These are phyloP conservation scores for Prunus yedoensis DNA, from an alignment of 331 rosid species.

Conservation along the genomic window DNA sequence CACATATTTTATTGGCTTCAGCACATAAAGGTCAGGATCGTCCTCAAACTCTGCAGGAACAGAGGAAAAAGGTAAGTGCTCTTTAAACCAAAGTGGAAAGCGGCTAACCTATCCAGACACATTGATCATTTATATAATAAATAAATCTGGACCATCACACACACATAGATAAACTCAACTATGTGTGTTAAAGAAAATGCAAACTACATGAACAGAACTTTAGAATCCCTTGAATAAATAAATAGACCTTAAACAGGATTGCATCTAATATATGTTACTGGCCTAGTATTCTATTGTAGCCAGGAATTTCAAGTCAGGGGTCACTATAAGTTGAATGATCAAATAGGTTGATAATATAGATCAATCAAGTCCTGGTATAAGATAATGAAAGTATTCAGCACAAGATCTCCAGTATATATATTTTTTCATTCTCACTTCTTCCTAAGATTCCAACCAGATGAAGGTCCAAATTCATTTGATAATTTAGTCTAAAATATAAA, in stretches of 20 bases:
- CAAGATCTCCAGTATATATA: neutral
- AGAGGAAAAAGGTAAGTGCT: constrained; percentile 2
- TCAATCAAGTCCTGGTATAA: neutral
- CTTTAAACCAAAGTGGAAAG: neutral
- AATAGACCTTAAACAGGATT: neutral
- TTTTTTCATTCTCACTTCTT: neutral
- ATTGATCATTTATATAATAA: neutral
- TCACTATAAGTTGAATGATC: neutral
- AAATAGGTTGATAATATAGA: neutral
- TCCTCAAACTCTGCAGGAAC: constrained; percentile 77
- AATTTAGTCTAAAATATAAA: neutral
- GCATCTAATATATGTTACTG: neutral
- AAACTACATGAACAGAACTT: neutral
- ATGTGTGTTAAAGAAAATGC: neutral
- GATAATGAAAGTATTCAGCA: neutral
- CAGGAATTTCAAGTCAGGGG: neutral
- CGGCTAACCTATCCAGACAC: neutral
- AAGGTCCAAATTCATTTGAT: neutral
- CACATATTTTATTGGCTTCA: constrained; percentile 80
- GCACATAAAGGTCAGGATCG: constrained; percentile 85
- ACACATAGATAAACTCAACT: neutral
- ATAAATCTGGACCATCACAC: neutral
- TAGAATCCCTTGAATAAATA: neutral
- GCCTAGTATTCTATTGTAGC: neutral
- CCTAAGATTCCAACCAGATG: neutral